Percentiles rank a stretch among this genome's conserved stretches.
These are phyloP conservation scores for Pyrenochaeta sp. DNA, from an alignment of 2,329 filamentous ascomycete genomes.

Conservation along the genomic window DNA sequence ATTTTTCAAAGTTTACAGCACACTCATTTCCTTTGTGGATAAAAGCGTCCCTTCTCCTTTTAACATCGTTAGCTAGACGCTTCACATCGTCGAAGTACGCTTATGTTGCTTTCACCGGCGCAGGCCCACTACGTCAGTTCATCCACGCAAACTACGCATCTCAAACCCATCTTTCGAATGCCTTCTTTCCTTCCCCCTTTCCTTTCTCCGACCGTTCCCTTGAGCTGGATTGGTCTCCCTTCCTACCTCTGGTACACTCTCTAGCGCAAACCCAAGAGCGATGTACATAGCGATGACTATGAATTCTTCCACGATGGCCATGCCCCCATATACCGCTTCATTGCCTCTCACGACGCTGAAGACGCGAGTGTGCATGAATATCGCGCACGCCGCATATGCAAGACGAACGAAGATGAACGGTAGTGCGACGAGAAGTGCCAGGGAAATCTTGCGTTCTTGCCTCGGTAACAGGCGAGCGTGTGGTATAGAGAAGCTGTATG, in stretches of 20 bases:
- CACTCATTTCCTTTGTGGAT: too few species aligned
- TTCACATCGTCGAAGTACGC: too few species aligned
- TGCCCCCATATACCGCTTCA: constrained; percentile 14
- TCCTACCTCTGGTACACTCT: constrained; percentile 8
- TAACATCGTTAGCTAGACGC: too few species aligned
- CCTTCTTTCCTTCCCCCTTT: too few species aligned
- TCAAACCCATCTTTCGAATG: too few species aligned
- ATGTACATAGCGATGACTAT: constrained; percentile 27
- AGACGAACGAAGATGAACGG: constrained; percentile 28
- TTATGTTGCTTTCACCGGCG: too few species aligned
- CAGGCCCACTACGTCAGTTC: too few species aligned
- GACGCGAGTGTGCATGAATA: constrained; percentile 20
- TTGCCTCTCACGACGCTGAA: constrained; percentile 26
- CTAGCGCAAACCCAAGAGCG: constrained; percentile 18
- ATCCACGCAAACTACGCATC: too few species aligned
- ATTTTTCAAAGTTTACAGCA: too few species aligned
- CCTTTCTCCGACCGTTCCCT: too few species aligned
- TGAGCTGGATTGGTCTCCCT: background rate
- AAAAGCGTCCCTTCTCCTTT: too few species aligned
- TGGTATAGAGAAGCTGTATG: constrained; percentile 12
- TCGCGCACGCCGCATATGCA: constrained; percentile 18
- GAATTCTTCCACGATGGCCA: constrained; percentile 30
- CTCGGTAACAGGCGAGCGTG: constrained; percentile 5
- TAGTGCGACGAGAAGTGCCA: constrained; percentile 22
- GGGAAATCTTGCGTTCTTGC: constrained; percentile 19